These are phyloP conservation scores for Hymenoscyphus albidus DNA, from an alignment of 2,329 filamentous ascomycete species.

Conservation along the genomic window DNA sequence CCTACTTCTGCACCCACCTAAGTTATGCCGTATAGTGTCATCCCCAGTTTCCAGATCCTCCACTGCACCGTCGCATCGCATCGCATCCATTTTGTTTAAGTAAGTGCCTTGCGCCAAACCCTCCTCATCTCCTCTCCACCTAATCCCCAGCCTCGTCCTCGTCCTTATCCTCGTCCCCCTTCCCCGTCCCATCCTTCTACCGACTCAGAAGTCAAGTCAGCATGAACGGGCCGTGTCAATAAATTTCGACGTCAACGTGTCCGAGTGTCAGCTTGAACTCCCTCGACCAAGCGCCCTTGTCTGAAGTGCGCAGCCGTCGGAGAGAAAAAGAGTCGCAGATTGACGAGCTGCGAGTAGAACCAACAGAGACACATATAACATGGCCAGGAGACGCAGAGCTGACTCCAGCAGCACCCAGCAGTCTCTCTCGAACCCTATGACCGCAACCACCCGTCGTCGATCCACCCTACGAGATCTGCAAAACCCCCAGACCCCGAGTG, in stretches of 20 bases:
- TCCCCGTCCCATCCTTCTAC: neutral
- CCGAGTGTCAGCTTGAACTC: slow-evolving; percentile 15
- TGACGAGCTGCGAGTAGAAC: neutral
- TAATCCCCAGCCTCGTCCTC: neutral
- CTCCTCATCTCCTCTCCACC: neutral
- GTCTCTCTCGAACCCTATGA: slow-evolving; percentile 28
- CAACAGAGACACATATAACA: slow-evolving; percentile 14
- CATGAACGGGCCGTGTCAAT: slow-evolving; percentile 15
- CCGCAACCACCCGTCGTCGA: slow-evolving; percentile 44
- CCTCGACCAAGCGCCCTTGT: slow-evolving; percentile 11
- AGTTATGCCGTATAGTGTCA: slow-evolving; percentile 14
- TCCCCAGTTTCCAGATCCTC: neutral
- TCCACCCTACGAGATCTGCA: slow-evolving; percentile 43
- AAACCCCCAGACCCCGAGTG: slow-evolving; percentile 41
- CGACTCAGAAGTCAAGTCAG: slow-evolving; percentile 6
- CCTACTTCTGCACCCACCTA: slow-evolving; percentile 12
- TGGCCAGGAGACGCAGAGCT: slow-evolving; percentile 36
- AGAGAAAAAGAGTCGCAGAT: neutral
- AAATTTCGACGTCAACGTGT: slow-evolving; percentile 21
- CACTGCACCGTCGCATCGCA: too few relatives aligned
- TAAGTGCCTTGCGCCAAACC: neutral
- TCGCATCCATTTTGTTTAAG: slow-evolving; percentile 11
- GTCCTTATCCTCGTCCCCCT: neutral
- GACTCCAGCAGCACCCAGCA: slow-evolving; percentile 36
- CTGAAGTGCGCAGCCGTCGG: neutral